These are phyloP conservation scores for Emericellopsis cladophorae DNA, from an alignment of 2,329 filamentous ascomycete genomes.

Conservation along the genomic window DNA sequence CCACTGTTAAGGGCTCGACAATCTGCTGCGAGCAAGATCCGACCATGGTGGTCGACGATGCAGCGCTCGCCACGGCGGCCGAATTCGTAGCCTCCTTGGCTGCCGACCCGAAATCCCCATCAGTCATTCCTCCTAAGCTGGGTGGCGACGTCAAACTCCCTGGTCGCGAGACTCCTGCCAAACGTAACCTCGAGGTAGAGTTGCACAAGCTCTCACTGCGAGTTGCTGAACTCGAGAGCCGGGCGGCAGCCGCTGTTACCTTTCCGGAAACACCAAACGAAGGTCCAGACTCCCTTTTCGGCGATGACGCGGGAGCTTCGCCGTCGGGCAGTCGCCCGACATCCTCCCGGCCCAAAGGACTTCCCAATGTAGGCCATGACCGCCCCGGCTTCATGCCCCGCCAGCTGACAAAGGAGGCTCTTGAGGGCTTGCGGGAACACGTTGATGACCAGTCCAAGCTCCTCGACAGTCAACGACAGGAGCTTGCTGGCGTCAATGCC, in stretches of 20 bases:
- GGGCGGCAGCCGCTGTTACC: slow-evolving; percentile 48
- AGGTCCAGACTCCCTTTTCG: slow-evolving; percentile 50
- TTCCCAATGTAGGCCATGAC: slow-evolving; percentile 14
- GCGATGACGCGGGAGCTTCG: slow-evolving; percentile 38
- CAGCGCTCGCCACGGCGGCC: slow-evolving; percentile 38
- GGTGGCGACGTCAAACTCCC: slow-evolving; percentile 55
- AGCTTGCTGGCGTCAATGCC: slow-evolving; percentile 74
- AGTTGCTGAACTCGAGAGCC: slow-evolving; percentile 72
- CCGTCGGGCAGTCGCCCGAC: slow-evolving; percentile 28
- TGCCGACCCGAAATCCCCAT: slow-evolving; percentile 24
- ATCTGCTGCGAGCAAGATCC: not conserved
- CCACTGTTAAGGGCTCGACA: not conserved
- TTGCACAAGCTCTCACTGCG: slow-evolving; percentile 65
- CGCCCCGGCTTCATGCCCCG: slow-evolving; percentile 21
- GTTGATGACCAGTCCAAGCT: slow-evolving; percentile 89
- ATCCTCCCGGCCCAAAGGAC: slow-evolving; percentile 20
- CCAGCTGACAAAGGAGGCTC: slow-evolving; percentile 66
- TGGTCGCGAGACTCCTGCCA: slow-evolving; percentile 62
- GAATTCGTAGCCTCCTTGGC: slow-evolving; percentile 41
- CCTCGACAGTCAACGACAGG: slow-evolving; percentile 75
- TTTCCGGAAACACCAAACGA: slow-evolving; percentile 79
- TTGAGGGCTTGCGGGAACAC: slow-evolving; percentile 77
- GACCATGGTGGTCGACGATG: slow-evolving; percentile 37
- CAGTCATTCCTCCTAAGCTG: slow-evolving; percentile 24
- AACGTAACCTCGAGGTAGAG: slow-evolving; percentile 70